Percentiles rank a stretch among this genome's conserved stretches.
Conservation (phyloP, 257 asterid genomes). For the Nicotiana tomentosiformis region DNA sequence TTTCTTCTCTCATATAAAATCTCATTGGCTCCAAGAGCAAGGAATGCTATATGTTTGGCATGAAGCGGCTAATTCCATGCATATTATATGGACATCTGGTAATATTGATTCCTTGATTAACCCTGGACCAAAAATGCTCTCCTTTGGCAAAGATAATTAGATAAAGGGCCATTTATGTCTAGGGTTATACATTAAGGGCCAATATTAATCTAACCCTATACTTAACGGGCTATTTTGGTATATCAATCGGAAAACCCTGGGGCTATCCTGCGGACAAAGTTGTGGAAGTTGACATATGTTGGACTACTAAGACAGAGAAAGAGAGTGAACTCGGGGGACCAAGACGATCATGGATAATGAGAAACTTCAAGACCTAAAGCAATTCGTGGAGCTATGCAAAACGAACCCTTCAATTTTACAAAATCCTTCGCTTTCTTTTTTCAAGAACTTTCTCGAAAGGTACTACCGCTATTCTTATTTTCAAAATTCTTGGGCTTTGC, state of each 20-base stretch:
- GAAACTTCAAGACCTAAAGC: constrained; percentile 39
- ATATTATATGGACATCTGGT: too few species aligned
- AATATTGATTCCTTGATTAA: too few species aligned
- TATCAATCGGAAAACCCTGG: not conserved
- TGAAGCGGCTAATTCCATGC: too few species aligned
- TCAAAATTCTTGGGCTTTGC: not conserved
- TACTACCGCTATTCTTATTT: not conserved
- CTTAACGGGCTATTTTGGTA: too few species aligned
- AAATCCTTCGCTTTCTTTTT: constrained; percentile 45
- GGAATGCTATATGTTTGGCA: too few species aligned
- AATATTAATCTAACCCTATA: too few species aligned
- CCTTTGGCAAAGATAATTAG: too few species aligned
- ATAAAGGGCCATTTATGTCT: too few species aligned
- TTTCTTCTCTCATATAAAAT: too few species aligned
- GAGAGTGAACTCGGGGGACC: not conserved
- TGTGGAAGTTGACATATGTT: not conserved
- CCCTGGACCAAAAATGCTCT: too few species aligned
- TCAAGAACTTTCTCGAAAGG: constrained; percentile 63
- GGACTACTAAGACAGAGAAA: not conserved
- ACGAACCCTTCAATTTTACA: constrained; percentile 42
- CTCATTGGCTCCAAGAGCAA: too few species aligned
- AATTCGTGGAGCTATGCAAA: constrained; percentile 40
- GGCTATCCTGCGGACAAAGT: not conserved
- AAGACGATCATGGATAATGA: constrained; percentile 33
- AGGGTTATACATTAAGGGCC: too few species aligned